Evolutionary conservation across 2,329 filamentous ascomycete species (phyloP), one percentile per base, ranked within the genome.

Genomic region (Penicillium sp.): DNA sequence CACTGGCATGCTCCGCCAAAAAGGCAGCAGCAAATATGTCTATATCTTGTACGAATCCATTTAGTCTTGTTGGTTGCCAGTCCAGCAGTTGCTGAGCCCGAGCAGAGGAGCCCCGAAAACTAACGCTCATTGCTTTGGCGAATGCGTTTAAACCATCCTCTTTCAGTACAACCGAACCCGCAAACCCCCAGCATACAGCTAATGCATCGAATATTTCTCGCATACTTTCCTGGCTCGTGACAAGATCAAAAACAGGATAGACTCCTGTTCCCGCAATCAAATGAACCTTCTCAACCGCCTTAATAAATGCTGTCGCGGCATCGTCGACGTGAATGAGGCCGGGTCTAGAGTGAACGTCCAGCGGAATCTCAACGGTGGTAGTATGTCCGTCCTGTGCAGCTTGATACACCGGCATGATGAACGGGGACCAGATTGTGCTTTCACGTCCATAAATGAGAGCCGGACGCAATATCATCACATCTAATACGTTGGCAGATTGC

Each of bases 201-300:
- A 56, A n/a, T 3, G 50, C 54, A 33, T 36, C 23, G 19, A 53
- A 56, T 9, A 50, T 53, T n/a, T 52, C 46, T 14, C 50, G 46
- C 50, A 56, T 53, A 7, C 46, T 50, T 26, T 56, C 54, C n/a
- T 53, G 54, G n/a, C 34, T 56, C 5, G 50, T 56, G 8, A 53
- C 49, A 46, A 56, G 39, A 40, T 53, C 46, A 23, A 56, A 55
- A 9, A 55, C 53, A 14, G 54, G 54, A 28, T 53, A 37, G 0
- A 56, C 50, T 2, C 46, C 45, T 7, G 54, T 42, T 4, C 50
- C 45, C 5, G 45, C n/a, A 23, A 56, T 19, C 21, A 53, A n/a
- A 48, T 39, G 29, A 5, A 53, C 24, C 21, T 56, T 56, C 16
- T 56, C 50, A 19, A 53, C 23, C 2, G 50, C 50, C 6, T 37